These are phyloP conservation scores for Cladochytrium tenue DNA, from an alignment of 371 early-diverging fungal genomes.

Conservation along the genomic window DNA sequence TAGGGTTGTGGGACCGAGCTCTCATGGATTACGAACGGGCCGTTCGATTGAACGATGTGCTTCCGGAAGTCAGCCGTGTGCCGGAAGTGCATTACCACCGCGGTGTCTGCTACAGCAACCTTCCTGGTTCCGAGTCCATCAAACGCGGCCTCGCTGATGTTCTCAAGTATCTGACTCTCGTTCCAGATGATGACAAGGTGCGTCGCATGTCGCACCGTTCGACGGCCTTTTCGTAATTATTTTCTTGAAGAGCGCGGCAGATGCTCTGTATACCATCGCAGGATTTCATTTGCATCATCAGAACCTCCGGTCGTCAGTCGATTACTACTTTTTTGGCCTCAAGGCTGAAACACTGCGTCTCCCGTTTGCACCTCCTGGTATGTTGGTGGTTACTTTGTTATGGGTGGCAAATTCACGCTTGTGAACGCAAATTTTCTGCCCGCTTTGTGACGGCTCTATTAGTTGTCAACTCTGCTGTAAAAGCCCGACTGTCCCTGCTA, in stretches of 20 bases:
- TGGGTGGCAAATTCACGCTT: background rate
- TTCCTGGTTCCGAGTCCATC: constrained; percentile 17
- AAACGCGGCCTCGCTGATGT: constrained; percentile 8
- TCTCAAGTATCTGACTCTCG: constrained; percentile 19
- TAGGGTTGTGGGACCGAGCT: constrained; percentile 22
- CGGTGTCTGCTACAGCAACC: constrained; percentile 31
- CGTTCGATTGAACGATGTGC: constrained; percentile 5
- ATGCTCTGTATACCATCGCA: constrained; percentile 37
- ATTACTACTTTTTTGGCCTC: constrained; percentile 27
- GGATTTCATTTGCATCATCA: constrained; percentile 23
- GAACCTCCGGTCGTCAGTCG: constrained; percentile 21
- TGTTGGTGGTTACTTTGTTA: background rate
- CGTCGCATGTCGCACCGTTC: background rate
- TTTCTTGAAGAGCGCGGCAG: constrained; percentile 20
- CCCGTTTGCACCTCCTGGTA: constrained; percentile 30
- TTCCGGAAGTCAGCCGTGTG: constrained; percentile 1
- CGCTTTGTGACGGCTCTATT: background rate
- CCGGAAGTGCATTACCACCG: constrained; percentile 31
- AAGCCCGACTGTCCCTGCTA: constrained; percentile 26
- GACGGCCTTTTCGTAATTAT: background rate
- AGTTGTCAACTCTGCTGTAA: constrained; percentile 32
- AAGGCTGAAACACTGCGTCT: constrained; percentile 29
- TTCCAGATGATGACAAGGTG: constrained; percentile 23
- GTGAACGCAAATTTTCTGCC: too few species aligned
- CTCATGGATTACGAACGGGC: constrained; percentile 26